Conservation (phyloP, 176 grass and related monocot genomes). For the Tillandsia fasciculata region DNA sequence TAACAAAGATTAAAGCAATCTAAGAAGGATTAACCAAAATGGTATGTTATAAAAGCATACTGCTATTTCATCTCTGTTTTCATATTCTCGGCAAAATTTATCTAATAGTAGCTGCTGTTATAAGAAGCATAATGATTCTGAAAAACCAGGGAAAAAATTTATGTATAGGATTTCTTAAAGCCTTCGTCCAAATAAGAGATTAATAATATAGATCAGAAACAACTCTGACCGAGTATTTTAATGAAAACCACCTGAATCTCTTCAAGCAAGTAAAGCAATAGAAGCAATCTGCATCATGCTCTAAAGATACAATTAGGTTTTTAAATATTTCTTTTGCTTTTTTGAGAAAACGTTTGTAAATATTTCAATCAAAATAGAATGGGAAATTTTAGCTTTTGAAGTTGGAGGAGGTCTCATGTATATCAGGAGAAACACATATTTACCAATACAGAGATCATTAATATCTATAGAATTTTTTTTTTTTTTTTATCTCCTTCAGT, state of each 20-base stretch:
- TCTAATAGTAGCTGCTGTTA: not conserved
- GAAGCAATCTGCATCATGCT: too few relatives aligned
- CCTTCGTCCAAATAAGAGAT: too few relatives aligned
- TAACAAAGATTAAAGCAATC: conserved; percentile 11
- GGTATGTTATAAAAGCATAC: not conserved
- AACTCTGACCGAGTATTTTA: too few relatives aligned
- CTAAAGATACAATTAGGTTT: too few relatives aligned
- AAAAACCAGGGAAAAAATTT: too few relatives aligned
- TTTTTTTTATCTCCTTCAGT: not conserved
- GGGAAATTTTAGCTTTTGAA: not conserved
- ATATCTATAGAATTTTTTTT: not conserved
- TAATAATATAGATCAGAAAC: too few relatives aligned
- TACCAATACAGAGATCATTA: not conserved
- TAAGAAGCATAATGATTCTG: not conserved
- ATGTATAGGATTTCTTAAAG: too few relatives aligned
- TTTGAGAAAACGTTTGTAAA: too few relatives aligned
- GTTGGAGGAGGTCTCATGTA: not conserved
- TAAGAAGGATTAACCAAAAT: not conserved
- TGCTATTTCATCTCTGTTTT: not conserved
- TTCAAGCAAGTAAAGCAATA: too few relatives aligned
- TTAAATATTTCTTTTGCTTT: too few relatives aligned
- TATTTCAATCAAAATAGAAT: too few relatives aligned
- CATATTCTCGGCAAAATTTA: not conserved
- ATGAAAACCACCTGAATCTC: too few relatives aligned
- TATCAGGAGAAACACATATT: not conserved